A percentile compares a stretch with the other conserved stretches of the same genome.
phyloP scores from a whole-genome alignment of 768 basidiomycete genomes.

The Pleurotus citrinopileatus region DNA sequence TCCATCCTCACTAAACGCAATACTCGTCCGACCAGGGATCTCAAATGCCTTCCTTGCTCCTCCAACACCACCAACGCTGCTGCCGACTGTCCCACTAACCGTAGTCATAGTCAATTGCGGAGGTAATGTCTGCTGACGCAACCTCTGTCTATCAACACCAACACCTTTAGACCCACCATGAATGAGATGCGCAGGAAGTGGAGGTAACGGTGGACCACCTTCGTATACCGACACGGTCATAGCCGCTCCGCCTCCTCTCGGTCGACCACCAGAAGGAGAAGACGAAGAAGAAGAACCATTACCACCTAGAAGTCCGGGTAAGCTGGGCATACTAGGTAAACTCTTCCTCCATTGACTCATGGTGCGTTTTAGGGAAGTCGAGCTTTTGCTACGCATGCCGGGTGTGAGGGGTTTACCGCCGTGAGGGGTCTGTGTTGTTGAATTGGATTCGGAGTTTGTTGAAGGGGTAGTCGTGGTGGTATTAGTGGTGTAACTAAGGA shows the following conservation, averaged over 20 bases:
- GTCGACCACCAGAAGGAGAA: neutral
- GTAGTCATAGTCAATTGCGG: constrained; percentile 2
- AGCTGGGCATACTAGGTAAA: neutral
- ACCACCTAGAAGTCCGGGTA: neutral
- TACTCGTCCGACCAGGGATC: neutral
- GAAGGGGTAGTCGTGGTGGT: neutral
- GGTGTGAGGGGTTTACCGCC: neutral
- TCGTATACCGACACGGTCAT: neutral
- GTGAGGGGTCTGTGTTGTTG: neutral
- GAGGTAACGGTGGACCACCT: constrained; percentile 1
- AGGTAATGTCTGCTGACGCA: constrained; percentile 1
- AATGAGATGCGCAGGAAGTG: neutral
- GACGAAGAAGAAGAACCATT: neutral
- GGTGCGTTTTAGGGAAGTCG: constrained; percentile 1
- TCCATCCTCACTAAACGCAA: neutral
- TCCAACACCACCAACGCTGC: neutral
- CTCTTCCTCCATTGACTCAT: constrained; percentile 9
- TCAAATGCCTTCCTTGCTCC: neutral
- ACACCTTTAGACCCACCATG: neutral
- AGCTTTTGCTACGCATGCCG: neutral
- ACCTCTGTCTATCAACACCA: neutral
- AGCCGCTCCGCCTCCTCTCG: neutral
- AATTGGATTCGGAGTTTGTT: neutral
- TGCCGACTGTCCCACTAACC: neutral
- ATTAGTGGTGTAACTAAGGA: neutral